phyloP scores from a whole-genome alignment of 768 basidiomycete genomes.

The Guyanaporus albipodus region DNA sequence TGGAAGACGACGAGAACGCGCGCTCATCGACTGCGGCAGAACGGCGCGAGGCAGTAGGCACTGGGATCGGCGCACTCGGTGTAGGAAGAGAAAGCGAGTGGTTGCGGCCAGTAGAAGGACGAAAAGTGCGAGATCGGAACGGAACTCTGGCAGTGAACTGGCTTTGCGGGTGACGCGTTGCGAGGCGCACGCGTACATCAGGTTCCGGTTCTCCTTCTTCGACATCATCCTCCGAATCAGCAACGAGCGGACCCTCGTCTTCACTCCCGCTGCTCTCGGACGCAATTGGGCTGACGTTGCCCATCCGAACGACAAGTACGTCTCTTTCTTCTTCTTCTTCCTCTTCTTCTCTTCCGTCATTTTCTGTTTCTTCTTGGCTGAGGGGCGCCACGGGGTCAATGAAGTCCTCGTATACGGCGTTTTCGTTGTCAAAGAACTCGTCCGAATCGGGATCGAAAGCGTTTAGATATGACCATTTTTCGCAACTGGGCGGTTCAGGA shows the following conservation, averaged over 20 bases:
- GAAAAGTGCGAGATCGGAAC: background rate
- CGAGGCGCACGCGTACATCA: conserved; percentile 23
- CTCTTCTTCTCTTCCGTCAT: conserved; percentile 14
- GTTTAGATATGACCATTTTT: conserved; percentile 63
- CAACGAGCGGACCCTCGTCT: conserved; percentile 47
- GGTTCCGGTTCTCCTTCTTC: conserved; percentile 12
- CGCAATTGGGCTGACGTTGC: conserved; percentile 33
- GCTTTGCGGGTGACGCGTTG: conserved; percentile 14
- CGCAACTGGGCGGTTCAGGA: conserved; percentile 40
- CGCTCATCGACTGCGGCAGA: conserved; percentile 20
- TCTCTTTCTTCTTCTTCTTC: conserved; percentile 31
- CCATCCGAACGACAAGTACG: conserved; percentile 29
- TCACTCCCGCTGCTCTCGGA: conserved; percentile 46
- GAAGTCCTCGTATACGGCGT: conserved; percentile 62
- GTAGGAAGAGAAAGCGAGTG: conserved; percentile 17
- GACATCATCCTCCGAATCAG: conserved; percentile 40
- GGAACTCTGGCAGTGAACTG: background rate
- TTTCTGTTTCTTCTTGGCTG: conserved; percentile 10
- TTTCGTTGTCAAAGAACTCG: conserved; percentile 61
- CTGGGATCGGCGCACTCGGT: conserved; percentile 29
- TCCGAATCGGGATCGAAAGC: conserved; percentile 80
- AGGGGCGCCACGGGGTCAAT: conserved; percentile 37
- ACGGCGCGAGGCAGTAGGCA: conserved; percentile 24
- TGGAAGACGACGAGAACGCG: conserved; percentile 21
- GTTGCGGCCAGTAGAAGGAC: background rate